A percentile compares a stretch with the other conserved stretches of the same genome.
phyloP scores from a whole-genome alignment of 176 grass and related monocot species.

The Oryza nivara region DNA sequence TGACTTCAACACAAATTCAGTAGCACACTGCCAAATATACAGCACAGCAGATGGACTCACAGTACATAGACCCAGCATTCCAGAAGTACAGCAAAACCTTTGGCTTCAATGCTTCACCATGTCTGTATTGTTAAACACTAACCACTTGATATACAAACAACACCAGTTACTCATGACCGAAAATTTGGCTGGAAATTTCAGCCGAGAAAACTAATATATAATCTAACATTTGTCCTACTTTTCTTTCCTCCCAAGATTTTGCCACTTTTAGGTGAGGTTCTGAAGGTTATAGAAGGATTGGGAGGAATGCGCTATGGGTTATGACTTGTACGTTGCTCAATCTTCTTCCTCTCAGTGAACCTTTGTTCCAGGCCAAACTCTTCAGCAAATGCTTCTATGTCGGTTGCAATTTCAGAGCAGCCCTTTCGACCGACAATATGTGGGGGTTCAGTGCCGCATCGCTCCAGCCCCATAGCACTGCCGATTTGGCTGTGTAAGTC shows the following conservation, averaged over 20 bases:
- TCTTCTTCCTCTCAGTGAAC: constrained; percentile 52
- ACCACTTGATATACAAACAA: constrained; percentile 37
- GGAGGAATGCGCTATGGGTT: constrained; percentile 13
- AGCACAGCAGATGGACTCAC: constrained; percentile 11
- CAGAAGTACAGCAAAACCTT: constrained; percentile 3
- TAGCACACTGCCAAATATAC: constrained; percentile 7
- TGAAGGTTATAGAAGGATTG: neutral
- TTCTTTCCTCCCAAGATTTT: neutral
- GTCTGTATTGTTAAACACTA: constrained; percentile 15
- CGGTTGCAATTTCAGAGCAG: constrained; percentile 67
- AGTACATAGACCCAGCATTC: constrained; percentile 7
- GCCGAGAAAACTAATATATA: neutral
- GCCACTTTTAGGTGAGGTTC: neutral
- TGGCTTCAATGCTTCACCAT: constrained; percentile 13
- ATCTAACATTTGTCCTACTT: constrained; percentile 38
- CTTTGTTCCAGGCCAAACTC: constrained; percentile 67
- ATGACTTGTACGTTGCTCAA: constrained; percentile 34
- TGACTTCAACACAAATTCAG: neutral
- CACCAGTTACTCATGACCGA: neutral
- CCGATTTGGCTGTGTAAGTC: constrained; percentile 74
- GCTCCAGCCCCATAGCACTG: constrained; percentile 57
- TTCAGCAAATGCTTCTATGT: constrained; percentile 67
- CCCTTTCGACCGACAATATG: constrained; percentile 54
- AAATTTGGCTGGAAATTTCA: neutral
- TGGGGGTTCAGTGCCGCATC: constrained; percentile 61